Evolutionary conservation across 169 alveolate genomes (phyloP).

Genomic region (Besnoitia besnoiti): DNA sequence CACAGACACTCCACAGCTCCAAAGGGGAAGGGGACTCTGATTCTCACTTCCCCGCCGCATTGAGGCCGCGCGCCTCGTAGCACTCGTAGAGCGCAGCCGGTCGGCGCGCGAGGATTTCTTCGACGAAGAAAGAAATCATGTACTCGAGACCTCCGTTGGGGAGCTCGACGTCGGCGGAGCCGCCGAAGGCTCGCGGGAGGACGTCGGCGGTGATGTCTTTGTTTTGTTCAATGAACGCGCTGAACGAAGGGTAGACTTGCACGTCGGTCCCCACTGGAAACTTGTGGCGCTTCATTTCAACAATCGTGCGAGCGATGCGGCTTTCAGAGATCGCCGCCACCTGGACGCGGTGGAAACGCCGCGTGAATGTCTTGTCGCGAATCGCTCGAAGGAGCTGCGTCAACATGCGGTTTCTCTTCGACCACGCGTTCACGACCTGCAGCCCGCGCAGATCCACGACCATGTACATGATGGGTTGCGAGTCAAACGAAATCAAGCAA

Average conservation of each 20-base stretch:
- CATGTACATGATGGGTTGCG: slow-evolving; percentile 4
- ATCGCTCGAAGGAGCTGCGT: background rate
- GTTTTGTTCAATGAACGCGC: background rate
- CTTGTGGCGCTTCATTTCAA: slow-evolving; percentile 28
- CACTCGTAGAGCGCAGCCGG: slow-evolving; percentile 25
- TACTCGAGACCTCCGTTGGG: slow-evolving; percentile 14
- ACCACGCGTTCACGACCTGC: background rate
- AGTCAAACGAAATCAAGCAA: slow-evolving; percentile 7
- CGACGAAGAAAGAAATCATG: slow-evolving; percentile 3
- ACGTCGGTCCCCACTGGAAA: slow-evolving; percentile 19
- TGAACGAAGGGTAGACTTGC: background rate
- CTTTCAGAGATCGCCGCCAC: background rate
- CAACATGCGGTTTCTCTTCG: background rate
- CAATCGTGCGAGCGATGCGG: slow-evolving; percentile 24
- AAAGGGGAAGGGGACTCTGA: too few species aligned
- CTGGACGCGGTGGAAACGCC: background rate
- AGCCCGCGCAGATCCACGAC: slow-evolving; percentile 36
- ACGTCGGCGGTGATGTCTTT: background rate
- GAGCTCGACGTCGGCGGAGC: background rate
- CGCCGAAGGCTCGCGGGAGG: slow-evolving; percentile 6
- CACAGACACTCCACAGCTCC: too few species aligned
- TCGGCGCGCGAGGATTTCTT: slow-evolving; percentile 35
- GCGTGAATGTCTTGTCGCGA: slow-evolving; percentile 19
- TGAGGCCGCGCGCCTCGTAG: background rate
- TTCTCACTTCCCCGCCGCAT: too few species aligned